Evolutionary conservation across 2,329 filamentous ascomycete genomes (phyloP).

Genomic region (Colletotrichum sp.): DNA sequence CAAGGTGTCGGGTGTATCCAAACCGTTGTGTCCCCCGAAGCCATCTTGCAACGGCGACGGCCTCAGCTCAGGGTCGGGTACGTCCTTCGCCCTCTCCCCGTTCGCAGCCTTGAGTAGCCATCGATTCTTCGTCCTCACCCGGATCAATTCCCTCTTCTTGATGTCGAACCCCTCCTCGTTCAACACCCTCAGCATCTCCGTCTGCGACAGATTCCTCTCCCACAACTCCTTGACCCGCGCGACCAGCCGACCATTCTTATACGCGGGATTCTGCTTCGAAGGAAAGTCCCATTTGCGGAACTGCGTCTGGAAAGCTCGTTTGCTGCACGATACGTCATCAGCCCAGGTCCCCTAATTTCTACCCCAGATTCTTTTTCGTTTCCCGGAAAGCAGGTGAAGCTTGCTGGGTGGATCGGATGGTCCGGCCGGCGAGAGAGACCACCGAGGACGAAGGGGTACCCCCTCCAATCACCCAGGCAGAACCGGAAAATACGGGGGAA

Average conservation of each 20-base stretch:
- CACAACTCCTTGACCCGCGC: constrained; percentile 77
- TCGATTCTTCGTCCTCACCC: constrained; percentile 70
- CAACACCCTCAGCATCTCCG: constrained; percentile 74
- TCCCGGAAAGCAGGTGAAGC: neutral
- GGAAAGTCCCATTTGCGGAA: constrained; percentile 83
- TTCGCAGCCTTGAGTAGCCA: constrained; percentile 69
- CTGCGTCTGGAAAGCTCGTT: constrained; percentile 76
- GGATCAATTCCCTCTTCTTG: constrained; percentile 72
- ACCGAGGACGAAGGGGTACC: neutral
- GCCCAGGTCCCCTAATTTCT: neutral
- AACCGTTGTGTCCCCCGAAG: neutral
- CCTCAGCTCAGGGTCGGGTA: neutral
- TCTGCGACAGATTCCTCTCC: constrained; percentile 74
- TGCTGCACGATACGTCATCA: constrained; percentile 50
- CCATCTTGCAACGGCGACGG: neutral
- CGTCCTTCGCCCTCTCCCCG: constrained; percentile 52
- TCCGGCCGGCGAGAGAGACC: constrained; percentile 16
- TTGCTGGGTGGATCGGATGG: constrained; percentile 7
- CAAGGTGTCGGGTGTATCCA: constrained; percentile 2
- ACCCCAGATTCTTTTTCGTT: neutral
- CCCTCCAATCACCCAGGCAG: neutral
- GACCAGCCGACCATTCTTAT: constrained; percentile 71
- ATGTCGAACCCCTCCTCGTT: constrained; percentile 74
- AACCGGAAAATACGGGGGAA: neutral
- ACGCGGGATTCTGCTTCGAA: constrained; percentile 72